Evolutionary conservation across 176 grass and related monocot genomes (phyloP).

Genomic region (Oryza meridionalis): DNA sequence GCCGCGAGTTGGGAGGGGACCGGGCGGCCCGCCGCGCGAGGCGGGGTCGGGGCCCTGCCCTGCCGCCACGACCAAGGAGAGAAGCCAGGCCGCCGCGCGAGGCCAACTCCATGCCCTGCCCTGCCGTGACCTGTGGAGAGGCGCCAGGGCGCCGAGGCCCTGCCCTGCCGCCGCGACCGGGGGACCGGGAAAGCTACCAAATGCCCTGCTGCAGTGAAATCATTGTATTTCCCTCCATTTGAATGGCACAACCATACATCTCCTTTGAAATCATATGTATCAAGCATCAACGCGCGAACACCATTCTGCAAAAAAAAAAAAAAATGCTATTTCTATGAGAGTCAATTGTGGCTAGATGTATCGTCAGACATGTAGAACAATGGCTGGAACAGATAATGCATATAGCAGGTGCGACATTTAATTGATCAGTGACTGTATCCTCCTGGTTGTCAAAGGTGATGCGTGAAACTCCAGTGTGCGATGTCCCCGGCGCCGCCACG

Average conservation of each 20-base stretch:
- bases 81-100: too few species aligned
- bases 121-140: too few species aligned
- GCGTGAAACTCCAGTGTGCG: conserved; percentile 79
- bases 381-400: not conserved
- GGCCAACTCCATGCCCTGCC: too few species aligned
- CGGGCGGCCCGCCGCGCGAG: too few species aligned
- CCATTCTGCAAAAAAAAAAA: conserved; percentile 56
- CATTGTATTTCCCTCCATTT: conserved; percentile 70
- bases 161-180: too few species aligned
- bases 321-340: not conserved
- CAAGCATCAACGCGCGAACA: conserved; percentile 86
- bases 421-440: conserved; percentile 76
- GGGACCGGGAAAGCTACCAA: conserved; percentile 25
- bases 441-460: conserved; percentile 94
- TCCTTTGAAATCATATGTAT: conserved; percentile 83
- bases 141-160: too few species aligned
- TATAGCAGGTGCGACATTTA: conserved; percentile 56
- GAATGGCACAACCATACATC: conserved; percentile 97
- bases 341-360: not conserved
- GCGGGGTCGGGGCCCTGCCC: too few species aligned
- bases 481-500: conserved; percentile 46
- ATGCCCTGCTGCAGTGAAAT: conserved; percentile 88
- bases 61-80: too few species aligned
- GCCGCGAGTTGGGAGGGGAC: too few species aligned
- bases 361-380: not conserved